Base-by-base conservation (phyloP, 192 early-diverging fungal genomes). In the Glomus cerebriforme region DNA sequence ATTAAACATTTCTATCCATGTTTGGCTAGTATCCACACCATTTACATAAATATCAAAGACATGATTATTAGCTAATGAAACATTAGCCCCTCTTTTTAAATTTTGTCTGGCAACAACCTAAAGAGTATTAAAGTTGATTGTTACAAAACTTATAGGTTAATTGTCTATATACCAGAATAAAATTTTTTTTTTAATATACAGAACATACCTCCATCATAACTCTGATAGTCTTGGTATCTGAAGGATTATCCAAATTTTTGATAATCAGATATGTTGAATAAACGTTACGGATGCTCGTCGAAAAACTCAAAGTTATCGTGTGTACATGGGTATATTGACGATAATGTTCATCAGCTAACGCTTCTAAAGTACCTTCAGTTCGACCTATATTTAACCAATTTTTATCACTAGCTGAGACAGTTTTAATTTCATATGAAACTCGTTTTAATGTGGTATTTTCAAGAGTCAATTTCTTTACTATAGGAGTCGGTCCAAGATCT, bases 31-130 rank as follows among this genome's bases (percentile, higher is more conserved):
- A 67, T 89, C 88, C 35, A 90, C 79, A 4, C 88, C 92, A 73
- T 92, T 92, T 6, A 91, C 86, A 80, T 86, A 92, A 5, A 95
- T 91, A 66, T 95, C 92, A 86, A 95, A 95, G 0, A 93, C 92
- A 37, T 86, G 84, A 72, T 86, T 91, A 63, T 83, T 87, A 26
- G 80, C 60, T 24, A 82, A 72, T 37, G 82, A 77, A 58, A 75
- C 66, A 37, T 76, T 82, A 26, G 80, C 65, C 4, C 80, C 81
- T 31, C 87, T 83, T 63, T 82, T 64, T 29, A 88, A 60, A 67
- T 86, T 86, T 80, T 88, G 87, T 8, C 87, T 65, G 37, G 87
- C 87, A 65, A 88, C 87, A 15, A 88, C 81, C 79, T 80, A 39
- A 43, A 34, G n/a, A 49, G 59, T 7, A 19, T 22, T 59, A 59